Evolutionary conservation across 495 filamentous ascomycete species (phyloP), one percentile per base, ranked within the genome.

Genomic region (Penicillium salamii): DNA sequence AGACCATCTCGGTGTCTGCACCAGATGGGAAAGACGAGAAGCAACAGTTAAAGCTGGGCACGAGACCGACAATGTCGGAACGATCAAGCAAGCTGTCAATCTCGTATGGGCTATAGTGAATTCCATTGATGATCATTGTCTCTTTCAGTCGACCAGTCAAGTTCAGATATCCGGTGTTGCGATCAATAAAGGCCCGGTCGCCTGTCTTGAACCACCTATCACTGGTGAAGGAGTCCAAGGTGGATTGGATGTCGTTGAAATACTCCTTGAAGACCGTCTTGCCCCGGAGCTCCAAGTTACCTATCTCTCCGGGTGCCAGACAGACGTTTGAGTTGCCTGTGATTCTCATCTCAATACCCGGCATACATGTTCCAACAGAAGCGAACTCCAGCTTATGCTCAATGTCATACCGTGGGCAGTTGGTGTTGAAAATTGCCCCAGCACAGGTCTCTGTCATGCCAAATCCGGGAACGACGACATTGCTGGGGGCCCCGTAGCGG

Each of bases 161-260:
- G 52, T 69, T 72, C 42, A 84, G 72, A 50, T 81, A 74, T 3
- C 83, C 81, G 11, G 29, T 32, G 13, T 77, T 59, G 11, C 68
- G 57, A 58, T 88, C 84, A 14, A 81, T 69, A 20, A 72, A 74
- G 13, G 78, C 85, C 34, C 85, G 72, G 57, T 96, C 90, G 0
- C 90, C 90, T 1, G 89, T 93, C 56, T 83, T 88, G 71, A 93
- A 93, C 69, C 82, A 96, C 2, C 88, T 88, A 52, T 93, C 89
- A 0, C 49, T 28, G 0, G 83, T 87, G 26, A 91, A 80, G 0
- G 87, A 77, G 15, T 85, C 76, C 4, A 66, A 70, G 1, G 87
- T 91, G 1, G 78, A 78, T 29, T 78, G 72, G 0, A 77, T 70
- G 48, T 88, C 85, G 55, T 91, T 91, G 51, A 82, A 78, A 59